Base-by-base conservation (phyloP, 2,329 filamentous ascomycete species). In the Aspergillus udagawae region DNA sequence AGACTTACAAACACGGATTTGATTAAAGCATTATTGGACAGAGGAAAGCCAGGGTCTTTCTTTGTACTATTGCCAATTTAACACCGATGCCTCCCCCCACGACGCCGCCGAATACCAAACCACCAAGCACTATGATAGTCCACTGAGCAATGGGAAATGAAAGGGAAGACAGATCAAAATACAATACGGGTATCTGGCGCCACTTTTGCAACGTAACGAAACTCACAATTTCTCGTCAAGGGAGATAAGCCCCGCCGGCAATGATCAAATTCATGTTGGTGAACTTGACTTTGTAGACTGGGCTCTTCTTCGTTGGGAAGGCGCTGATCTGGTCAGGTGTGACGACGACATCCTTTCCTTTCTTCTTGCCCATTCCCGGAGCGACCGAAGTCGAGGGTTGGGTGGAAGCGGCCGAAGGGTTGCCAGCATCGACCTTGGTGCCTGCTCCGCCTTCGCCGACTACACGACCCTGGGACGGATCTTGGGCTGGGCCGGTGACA, bases 221-320 rank as follows among this genome's bases (percentile, higher is more conserved):
- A 38, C 38, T 49, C 29, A 51, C 14, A 49, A 45, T 49, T 41
- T 35, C 49, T 27, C 42, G 53, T 73, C 60, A 77, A 41, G 84
- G 85, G 69, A 87, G 69, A 74, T 86, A 87, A 41, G 83, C 83
- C 44, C 92, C 91, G 49, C 90, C 91, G 23, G 92, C 92, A 60
- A 97, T 81, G 12, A 97, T 88, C 63, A 97, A 75, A 72, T 99
- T 99, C 91, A 96, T 97, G 59, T 91, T 82, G 3, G 94, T 97
- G 68, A 97, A 97, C 68, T 89, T 86, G 54, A 96, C 92, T 76
- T 93, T 94, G 75, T 95, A 90, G 10, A 97, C 90, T 0, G 93
- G 92, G 17, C 89, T 93, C 77, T 96, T 96, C 83, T 99, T 99
- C 3, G 94, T 97, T 0, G 91, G 87, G 71, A 97, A 97, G 0